Evolutionary conservation across 2,329 filamentous ascomycete genomes (phyloP), one percentile per base, ranked within the genome.

Genomic region (Claviceps arundinis): DNA sequence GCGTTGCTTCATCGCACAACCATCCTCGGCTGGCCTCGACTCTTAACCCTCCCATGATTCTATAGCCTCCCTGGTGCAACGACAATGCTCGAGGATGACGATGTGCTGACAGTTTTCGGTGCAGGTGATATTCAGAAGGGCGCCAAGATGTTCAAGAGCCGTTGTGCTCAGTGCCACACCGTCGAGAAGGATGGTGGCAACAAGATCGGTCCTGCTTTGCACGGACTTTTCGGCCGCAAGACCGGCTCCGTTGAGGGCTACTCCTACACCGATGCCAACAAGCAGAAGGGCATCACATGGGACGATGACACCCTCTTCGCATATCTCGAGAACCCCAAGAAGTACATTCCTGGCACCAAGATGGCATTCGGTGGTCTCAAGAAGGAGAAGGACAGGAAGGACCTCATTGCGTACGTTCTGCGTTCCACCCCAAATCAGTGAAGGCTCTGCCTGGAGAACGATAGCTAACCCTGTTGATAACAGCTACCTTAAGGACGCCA

Each of bases 281-380:
- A 97, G 86, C 76, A 85, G 68, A 95, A 95, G 80, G 90, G 85
- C 66, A 82, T 98, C 64, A 79, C 74, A 65, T 98, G 93, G 93
- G 75, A 89, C 62, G 83, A 95, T 69, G 72, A 82, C 60, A 86
- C 87, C 73, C 81, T 98, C 65, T 97, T 95, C 76, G 81, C 84
- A 62, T 98, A 98, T 84, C 90, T 98, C 67, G 93, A 98, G 83
- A 97, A 97, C 86, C 93, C 93, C 77, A 98, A 98, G 86, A 97
- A 97, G 82, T 98, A 90, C 84, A 96, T 98, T 61, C 93, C 93
- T 63, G 93, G 93, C 64, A 98, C 93, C 78, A 98, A 97, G 89
- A 98, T 98, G 93, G 93, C 93, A 66, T 98, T 97, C 71, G 93
- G 93, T 77, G 93, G 93, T 73, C 82, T 98, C 69, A 98, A 98